Conservation (phyloP, 495 filamentous ascomycete species). For the Neurospora tetrasperma region DNA sequence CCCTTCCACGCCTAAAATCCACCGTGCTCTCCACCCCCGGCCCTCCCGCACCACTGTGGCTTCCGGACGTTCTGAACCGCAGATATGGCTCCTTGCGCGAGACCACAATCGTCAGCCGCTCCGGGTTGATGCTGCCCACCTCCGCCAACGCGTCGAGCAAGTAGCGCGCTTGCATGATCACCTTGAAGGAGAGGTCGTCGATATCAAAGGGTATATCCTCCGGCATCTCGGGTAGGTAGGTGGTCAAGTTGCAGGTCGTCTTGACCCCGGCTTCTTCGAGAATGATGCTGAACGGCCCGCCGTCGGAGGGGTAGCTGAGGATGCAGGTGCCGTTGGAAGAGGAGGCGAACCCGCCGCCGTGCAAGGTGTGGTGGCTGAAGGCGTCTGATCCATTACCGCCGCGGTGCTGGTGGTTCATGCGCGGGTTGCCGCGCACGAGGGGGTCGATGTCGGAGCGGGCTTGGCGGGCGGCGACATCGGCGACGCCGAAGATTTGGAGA, state of each 20-base stretch:
- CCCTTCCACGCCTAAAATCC: slow-evolving; percentile 67
- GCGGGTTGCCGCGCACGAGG: slow-evolving; percentile 40
- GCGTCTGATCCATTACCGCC: slow-evolving; percentile 32
- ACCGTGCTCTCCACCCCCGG: slow-evolving; percentile 58
- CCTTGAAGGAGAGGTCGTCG: slow-evolving; percentile 72
- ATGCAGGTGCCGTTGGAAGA: slow-evolving; percentile 54
- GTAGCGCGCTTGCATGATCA: slow-evolving; percentile 83
- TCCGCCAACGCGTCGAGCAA: slow-evolving; percentile 78
- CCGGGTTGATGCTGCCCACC: slow-evolving; percentile 62
- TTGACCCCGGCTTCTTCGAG: slow-evolving; percentile 77
- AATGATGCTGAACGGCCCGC: slow-evolving; percentile 67
- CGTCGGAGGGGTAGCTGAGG: slow-evolving; percentile 60
- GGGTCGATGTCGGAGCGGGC: slow-evolving; percentile 41
- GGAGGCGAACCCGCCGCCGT: slow-evolving; percentile 43
- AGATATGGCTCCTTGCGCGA: slow-evolving; percentile 59
- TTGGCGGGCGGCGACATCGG: slow-evolving; percentile 46
- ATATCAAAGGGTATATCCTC: slow-evolving; percentile 77
- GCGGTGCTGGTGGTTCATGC: slow-evolving; percentile 5
- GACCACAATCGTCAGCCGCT: slow-evolving; percentile 49
- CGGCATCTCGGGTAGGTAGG: slow-evolving; percentile 61
- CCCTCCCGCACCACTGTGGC: slow-evolving; percentile 36
- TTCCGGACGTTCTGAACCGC: slow-evolving; percentile 46
- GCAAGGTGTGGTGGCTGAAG: slow-evolving; percentile 62
- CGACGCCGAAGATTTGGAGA: slow-evolving; percentile 82
- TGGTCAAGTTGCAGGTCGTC: slow-evolving; percentile 86